Evolutionary conservation across 75 land plant species (phyloP).

Genomic region (Cryptomeria japonica): DNA sequence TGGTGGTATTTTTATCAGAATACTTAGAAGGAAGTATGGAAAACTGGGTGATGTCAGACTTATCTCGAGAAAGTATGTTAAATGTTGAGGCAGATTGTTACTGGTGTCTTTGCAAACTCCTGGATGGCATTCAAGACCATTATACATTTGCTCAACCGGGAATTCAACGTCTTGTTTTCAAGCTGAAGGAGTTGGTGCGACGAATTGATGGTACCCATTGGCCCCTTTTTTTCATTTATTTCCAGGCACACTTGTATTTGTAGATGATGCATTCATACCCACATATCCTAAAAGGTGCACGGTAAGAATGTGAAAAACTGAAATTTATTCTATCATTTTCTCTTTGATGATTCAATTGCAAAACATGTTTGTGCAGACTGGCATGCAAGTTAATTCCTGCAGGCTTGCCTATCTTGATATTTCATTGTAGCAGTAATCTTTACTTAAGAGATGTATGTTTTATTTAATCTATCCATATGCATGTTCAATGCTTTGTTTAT

Average conservation of each 20-base stretch:
- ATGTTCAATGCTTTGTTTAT: background rate
- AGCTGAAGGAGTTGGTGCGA: constrained; percentile 91
- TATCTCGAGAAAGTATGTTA: constrained; percentile 53
- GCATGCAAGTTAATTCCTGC: background rate
- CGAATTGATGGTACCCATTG: constrained; percentile 84
- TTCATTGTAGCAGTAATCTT: background rate
- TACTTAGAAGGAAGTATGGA: constrained; percentile 81
- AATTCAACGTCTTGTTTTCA: constrained; percentile 96
- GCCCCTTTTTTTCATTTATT: background rate
- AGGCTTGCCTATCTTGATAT: background rate
- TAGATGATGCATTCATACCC: background rate
- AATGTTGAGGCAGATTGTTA: constrained; percentile 93
- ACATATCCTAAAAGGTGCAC: background rate
- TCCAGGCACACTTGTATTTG: background rate
- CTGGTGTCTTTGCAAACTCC: constrained; percentile 92
- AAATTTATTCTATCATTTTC: background rate
- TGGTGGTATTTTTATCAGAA: constrained; percentile 95
- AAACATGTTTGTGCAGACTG: background rate
- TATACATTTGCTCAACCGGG: constrained; percentile 99
- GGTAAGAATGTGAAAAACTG: background rate
- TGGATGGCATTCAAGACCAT: constrained; percentile 99
- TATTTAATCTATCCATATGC: background rate
- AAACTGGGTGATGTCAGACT: constrained; percentile 64
- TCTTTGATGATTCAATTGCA: background rate
- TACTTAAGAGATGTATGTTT: background rate